Conservation (phyloP, 768 basidiomycete species). For the Suillus spraguei region DNA sequence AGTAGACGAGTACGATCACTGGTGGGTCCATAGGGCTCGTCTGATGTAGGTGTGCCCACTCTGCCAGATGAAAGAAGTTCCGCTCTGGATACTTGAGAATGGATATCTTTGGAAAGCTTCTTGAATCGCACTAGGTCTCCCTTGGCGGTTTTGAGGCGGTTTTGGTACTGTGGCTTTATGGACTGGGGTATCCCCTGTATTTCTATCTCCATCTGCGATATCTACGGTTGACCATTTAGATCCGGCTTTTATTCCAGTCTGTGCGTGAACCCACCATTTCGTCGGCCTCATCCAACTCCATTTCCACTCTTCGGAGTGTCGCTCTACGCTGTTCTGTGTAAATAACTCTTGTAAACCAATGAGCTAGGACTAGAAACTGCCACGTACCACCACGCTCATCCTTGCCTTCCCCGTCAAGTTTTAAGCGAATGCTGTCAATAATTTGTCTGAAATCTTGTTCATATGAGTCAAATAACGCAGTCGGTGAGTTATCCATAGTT, state of each 20-base stretch:
- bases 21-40: constrained; percentile 76
- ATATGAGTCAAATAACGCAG: constrained; percentile 87
- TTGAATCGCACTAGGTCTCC: constrained; percentile 77
- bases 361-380: constrained; percentile 7
- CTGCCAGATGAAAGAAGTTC: constrained; percentile 70
- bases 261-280: constrained; percentile 73
- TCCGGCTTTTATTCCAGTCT: neutral
- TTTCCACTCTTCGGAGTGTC: constrained; percentile 80
- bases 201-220: constrained; percentile 99
- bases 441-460: constrained; percentile 91
- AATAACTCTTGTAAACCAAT: constrained; percentile 8
- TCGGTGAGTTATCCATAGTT: constrained; percentile 81
- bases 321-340: constrained; percentile 78
- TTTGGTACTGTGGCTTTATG: constrained; percentile 74
- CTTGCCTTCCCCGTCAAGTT: constrained; percentile 72
- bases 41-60: constrained; percentile 48
- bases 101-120: constrained; percentile 75
- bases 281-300: constrained; percentile 97
- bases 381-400: constrained; percentile 70
- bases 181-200: constrained; percentile 92
- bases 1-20: constrained; percentile 82
- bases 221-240: constrained; percentile 44
- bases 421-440: constrained; percentile 70
- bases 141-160: constrained; percentile 75
- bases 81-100: constrained; percentile 66